These are phyloP conservation scores for Aspergillus latus DNA, from an alignment of 2,329 filamentous ascomycete genomes.

Conservation along the genomic window DNA sequence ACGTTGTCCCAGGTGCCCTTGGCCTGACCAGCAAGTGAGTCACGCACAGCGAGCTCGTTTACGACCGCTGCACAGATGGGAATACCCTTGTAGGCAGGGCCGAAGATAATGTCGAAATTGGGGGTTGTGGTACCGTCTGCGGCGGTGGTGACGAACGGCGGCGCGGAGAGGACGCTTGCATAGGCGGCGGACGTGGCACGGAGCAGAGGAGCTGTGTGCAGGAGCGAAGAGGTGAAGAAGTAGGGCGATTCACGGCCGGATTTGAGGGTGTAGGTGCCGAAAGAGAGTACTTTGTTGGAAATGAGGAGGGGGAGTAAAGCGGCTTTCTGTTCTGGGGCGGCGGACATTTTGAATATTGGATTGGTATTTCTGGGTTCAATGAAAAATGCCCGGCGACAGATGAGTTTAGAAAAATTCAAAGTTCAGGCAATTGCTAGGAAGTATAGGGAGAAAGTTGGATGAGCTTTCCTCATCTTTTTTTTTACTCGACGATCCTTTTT, in stretches of 20 bases:
- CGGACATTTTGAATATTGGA: slow-evolving; percentile 9
- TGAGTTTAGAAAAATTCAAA: no score
- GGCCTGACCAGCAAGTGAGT: slow-evolving; percentile 39
- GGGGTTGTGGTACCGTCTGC: slow-evolving; percentile 43
- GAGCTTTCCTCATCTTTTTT: neutral
- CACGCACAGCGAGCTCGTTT: slow-evolving; percentile 71
- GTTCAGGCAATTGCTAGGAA: no score
- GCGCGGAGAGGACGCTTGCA: slow-evolving; percentile 60
- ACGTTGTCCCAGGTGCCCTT: slow-evolving; percentile 64
- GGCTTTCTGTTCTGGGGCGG: slow-evolving; percentile 18
- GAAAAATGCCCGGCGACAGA: no score
- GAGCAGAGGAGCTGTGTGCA: slow-evolving; percentile 78
- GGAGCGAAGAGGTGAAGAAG: slow-evolving; percentile 95
- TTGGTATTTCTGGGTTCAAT: no score
- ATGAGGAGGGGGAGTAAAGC: slow-evolving; percentile 21
- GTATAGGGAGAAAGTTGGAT: neutral
- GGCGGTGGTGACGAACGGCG: slow-evolving; percentile 43
- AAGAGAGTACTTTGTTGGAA: slow-evolving; percentile 25
- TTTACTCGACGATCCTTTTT: neutral
- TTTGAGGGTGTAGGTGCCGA: slow-evolving; percentile 63
- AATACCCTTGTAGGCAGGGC: slow-evolving; percentile 93
- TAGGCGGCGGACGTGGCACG: slow-evolving; percentile 78
- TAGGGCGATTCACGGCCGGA: slow-evolving; percentile 88
- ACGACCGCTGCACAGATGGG: slow-evolving; percentile 80
- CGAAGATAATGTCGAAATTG: slow-evolving; percentile 82